Percentiles rank a stretch among this genome's conserved stretches.
Evolutionary conservation across 306 rosid genomes (phyloP).

Genomic region (Abrus pulchellus): DNA sequence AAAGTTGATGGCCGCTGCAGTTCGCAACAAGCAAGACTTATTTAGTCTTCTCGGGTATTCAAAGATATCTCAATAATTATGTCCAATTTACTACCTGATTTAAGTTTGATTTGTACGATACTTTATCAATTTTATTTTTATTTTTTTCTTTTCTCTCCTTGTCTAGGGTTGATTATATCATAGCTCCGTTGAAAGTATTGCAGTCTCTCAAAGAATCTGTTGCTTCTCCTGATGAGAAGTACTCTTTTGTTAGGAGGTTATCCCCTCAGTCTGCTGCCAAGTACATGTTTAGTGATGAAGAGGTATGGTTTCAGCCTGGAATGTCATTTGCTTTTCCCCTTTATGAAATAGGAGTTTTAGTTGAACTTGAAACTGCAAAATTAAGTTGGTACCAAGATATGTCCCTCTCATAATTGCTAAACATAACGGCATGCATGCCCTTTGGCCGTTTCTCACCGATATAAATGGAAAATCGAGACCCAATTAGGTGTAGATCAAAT

Average conservation of each 20-base stretch:
- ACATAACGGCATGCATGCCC: constrained; percentile 32
- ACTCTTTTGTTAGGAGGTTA: constrained; percentile 83
- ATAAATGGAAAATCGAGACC: constrained; percentile 29
- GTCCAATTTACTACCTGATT: constrained; percentile 36
- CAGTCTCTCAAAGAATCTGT: constrained; percentile 92
- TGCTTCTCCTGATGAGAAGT: constrained; percentile 81
- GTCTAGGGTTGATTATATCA: constrained; percentile 90
- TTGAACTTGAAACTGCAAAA: constrained; percentile 26
- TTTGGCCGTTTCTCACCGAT: constrained; percentile 9
- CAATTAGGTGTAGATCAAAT: constrained; percentile 23
- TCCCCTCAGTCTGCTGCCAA: constrained; percentile 82
- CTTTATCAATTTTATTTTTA: constrained; percentile 1
- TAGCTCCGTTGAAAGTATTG: constrained; percentile 92
- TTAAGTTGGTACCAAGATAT: background rate
- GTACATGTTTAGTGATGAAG: constrained; percentile 74
- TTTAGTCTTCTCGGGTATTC: constrained; percentile 94
- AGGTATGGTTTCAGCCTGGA: constrained; percentile 64
- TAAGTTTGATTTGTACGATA: constrained; percentile 37
- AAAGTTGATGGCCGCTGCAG: constrained; percentile 99
- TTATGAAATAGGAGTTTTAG: constrained; percentile 27
- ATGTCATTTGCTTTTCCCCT: constrained; percentile 26
- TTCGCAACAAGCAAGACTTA: constrained; percentile 95
- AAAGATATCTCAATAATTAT: constrained; percentile 30
- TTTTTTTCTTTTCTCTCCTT: constrained; percentile 38
- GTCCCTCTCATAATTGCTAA: constrained; percentile 15